These are phyloP conservation scores for Fusarium poae DNA, from an alignment of 2,329 filamentous ascomycete genomes.

Conservation along the genomic window DNA sequence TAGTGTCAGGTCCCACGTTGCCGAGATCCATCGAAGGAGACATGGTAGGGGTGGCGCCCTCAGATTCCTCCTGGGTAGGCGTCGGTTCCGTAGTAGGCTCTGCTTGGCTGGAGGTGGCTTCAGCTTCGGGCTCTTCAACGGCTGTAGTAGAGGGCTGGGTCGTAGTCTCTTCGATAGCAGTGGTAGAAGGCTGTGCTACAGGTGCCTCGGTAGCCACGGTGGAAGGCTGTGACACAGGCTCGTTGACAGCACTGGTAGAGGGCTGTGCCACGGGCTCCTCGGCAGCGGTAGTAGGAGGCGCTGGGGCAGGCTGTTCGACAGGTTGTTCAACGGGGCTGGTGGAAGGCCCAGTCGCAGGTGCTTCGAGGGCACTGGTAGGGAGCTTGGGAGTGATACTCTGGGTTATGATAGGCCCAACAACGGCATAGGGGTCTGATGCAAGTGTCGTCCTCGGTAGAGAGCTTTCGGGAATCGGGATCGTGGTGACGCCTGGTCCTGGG, in stretches of 20 bases:
- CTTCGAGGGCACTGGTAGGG: background rate
- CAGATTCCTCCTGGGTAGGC: constrained; percentile 14
- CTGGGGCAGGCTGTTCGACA: constrained; percentile 1
- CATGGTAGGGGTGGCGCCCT: constrained; percentile 1
- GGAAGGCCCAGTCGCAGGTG: background rate
- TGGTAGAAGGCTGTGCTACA: background rate
- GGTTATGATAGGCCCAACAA: constrained; percentile 10
- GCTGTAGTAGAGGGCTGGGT: constrained; percentile 3
- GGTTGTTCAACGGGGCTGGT: constrained; percentile 2
- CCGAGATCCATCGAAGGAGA: constrained; percentile 43
- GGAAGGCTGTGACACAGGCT: background rate
- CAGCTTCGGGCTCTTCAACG: background rate
- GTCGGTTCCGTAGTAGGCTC: constrained; percentile 10
- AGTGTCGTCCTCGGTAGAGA: constrained; percentile 51
- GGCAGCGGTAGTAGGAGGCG: background rate
- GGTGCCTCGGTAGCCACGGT: background rate
- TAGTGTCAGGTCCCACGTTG: constrained; percentile 37
- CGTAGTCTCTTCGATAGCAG: background rate
- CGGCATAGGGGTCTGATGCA: constrained; percentile 31
- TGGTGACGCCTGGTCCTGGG: constrained; percentile 47
- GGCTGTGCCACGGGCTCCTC: background rate
- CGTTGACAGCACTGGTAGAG: background rate
- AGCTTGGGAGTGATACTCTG: constrained; percentile 11
- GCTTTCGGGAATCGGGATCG: constrained; percentile 48
- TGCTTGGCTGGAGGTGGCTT: constrained; percentile 1